Base-by-base conservation (phyloP, 352 stramenopile genomes). In the Globisporangium viniferum region DNA sequence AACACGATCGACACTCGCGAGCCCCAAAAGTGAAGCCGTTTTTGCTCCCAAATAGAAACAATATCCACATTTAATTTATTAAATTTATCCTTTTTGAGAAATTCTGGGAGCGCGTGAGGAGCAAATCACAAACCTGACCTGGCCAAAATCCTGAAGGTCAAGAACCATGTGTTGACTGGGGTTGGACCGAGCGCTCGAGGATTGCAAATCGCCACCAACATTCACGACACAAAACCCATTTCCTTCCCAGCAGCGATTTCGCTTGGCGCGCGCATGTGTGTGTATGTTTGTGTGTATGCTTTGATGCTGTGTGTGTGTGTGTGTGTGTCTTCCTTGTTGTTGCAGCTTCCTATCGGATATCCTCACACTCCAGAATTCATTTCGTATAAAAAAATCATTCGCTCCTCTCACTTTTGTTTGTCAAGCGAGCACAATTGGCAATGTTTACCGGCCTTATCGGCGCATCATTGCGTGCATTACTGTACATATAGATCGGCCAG, bases 201-300 rank as follows among this genome's bases (percentile, higher is more conserved):
- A 56, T 56, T 56, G 49, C 49, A 56, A 29, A 56, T 56, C 49
- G n/a, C 7, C 49, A 29, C 49, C 49, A 31, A 18, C 49, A 29
- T 29, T 56, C 49, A 27, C 49, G n/a, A 31, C 49, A 31, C n/a
- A 29, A n/a, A 41, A 1, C 31, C 31, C 31, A 33, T 33, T 33
- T 33, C 31, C 31, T 33, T 33, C 31, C 2, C 31, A 33, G 31
- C 31, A 33, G 31, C 5, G 31, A 33, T 33, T 33, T 33, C 31
- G 31, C 0, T 33, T 33, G 31, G 31, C 31, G 31, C 31, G 35
- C 9, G 35, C 35, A 41, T 41, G 31, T 41, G 35, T 41, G 35
- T 41, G 35, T 41, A 8, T 41, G 35, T 41, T 41, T 10, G 35
- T 33, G 31, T 33, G 31, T 49, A n/a, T 49, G 41, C 41, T 49